phyloP scores from a whole-genome alignment of 2,329 filamentous ascomycete species.

The Alternaria triticimaculans region DNA sequence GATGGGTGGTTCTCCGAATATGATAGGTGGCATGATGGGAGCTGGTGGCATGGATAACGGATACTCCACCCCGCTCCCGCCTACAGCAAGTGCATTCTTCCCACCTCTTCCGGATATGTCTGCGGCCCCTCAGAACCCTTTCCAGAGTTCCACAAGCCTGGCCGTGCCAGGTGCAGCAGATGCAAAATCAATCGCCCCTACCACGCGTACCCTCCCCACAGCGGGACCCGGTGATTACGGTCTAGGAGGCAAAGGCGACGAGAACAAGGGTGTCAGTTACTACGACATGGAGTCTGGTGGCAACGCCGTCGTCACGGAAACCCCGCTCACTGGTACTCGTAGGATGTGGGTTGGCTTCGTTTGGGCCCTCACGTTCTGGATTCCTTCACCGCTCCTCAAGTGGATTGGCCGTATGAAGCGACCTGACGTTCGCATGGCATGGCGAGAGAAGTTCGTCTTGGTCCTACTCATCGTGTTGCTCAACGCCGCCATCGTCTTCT shows the following conservation, averaged over 20 bases:
- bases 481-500: slow-evolving; percentile 86
- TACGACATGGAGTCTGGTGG: slow-evolving; percentile 84
- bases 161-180: slow-evolving; percentile 54
- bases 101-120: slow-evolving; percentile 63
- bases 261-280: slow-evolving; percentile 55
- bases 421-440: slow-evolving; percentile 94
- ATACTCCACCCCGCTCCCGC: slow-evolving; percentile 67
- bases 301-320: slow-evolving; percentile 76
- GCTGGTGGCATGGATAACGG: slow-evolving; percentile 71
- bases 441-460: slow-evolving; percentile 92
- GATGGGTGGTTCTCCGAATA: slow-evolving; percentile 38
- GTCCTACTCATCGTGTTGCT: slow-evolving; percentile 80
- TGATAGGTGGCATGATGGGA: slow-evolving; percentile 60
- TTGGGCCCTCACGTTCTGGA: slow-evolving; percentile 92
- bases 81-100: slow-evolving; percentile 70
- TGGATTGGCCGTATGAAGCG: slow-evolving; percentile 93
- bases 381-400: slow-evolving; percentile 83
- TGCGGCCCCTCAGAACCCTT: slow-evolving; percentile 74
- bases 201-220: slow-evolving; percentile 65
- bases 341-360: slow-evolving; percentile 82
- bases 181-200: slow-evolving; percentile 59
- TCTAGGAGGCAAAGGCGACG: slow-evolving; percentile 84
- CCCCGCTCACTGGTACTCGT: slow-evolving; percentile 67
- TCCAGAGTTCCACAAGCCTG: slow-evolving; percentile 59
- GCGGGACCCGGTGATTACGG: slow-evolving; percentile 79